These are phyloP conservation scores for Capsella bursapastoris DNA, from an alignment of 345 rosid genomes.

Conservation along the genomic window DNA sequence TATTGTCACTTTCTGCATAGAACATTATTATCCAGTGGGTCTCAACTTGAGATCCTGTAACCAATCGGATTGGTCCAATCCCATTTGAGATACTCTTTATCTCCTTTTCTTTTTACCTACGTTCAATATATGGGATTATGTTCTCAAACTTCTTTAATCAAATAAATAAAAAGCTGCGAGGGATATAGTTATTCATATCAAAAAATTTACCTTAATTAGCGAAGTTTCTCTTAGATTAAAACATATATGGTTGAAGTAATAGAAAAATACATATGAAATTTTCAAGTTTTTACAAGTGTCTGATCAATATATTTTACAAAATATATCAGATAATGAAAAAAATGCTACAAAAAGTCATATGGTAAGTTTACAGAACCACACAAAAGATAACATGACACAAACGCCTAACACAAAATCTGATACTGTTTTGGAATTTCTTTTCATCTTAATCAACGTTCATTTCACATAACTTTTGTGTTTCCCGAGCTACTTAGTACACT, in stretches of 20 bases:
- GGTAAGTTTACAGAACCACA: neutral
- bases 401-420: neutral
- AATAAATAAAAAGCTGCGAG: neutral
- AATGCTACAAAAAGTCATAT: neutral
- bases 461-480: neutral
- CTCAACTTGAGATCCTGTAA: constrained; percentile 3
- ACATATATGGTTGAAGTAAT: no score
- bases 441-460: neutral
- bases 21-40: neutral
- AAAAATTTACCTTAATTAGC: neutral
- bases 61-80: no score
- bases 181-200: neutral
- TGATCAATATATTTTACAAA: neutral
- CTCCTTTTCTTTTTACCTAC: neutral
- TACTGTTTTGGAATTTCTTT: neutral
- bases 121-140: neutral
- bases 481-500: neutral
- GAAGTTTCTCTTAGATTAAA: no score
- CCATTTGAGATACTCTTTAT: neutral
- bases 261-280: neutral
- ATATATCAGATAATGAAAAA: constrained; percentile 4
- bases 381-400: neutral
- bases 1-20: neutral
- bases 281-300: neutral
- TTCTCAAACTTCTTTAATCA: no score